Base-by-base conservation (phyloP, 257 asterid genomes). In the Primulina eburnea region DNA sequence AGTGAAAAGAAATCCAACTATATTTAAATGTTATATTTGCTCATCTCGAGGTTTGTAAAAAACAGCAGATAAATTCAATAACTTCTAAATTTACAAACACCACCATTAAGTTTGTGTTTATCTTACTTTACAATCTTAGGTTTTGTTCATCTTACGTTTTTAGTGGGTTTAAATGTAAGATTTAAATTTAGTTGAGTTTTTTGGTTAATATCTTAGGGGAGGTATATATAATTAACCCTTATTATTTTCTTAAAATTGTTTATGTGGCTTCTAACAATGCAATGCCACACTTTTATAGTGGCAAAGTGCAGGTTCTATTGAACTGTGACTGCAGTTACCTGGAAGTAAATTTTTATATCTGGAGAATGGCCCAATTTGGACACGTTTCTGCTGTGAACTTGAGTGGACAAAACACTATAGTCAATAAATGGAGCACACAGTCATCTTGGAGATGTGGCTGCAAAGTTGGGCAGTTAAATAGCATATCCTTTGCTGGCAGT, bases 321-420 rank as follows among this genome's bases (percentile, higher is more conserved):
- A 52, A 29, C 59, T 69, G 60, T 50, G 47, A 61, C 55, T 32
- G 67, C 20, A 30, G 28, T 65, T 61, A 18, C 30, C 52, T 14
- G 10, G 34, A 61, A 70, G 77, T 33, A 74, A 35, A 57, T 28
- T 62, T 73, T 35, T 72, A 20, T 21, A 57, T 50, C 75, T 66
- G 69, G 77, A 67, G 72, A 70, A 90, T 92, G 98, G 78, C 85
- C 72, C 92, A 82, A 60, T 76, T 87, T 56, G 95, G 92, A 69
- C 87, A 83, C 21, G 96, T 88, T 76, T 92, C 97, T 79, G 96
- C 93, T 2, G 84, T 87, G 67, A 90, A 78, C 79, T 60, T 81
- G 81, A 87, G 80, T 67, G 73, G 84, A 72, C 96, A 85, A 76
- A 75, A 55, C 73, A 83, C 57, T 76, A 69, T 67, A 60, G 55